phyloP scores from a whole-genome alignment of 2,329 filamentous ascomycete genomes.

The Talaromyces amestolkiae region DNA sequence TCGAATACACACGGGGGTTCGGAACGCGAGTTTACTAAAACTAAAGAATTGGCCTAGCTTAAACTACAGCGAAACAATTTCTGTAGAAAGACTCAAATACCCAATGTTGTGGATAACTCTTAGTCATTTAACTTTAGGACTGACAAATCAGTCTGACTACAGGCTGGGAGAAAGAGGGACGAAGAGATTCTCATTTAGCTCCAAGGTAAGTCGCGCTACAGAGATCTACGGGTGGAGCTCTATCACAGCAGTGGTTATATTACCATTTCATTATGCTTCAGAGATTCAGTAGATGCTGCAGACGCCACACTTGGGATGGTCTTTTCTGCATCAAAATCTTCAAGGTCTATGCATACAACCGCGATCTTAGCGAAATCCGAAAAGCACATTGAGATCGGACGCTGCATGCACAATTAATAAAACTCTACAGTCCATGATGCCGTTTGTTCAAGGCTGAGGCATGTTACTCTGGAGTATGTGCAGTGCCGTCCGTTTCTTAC shows the following conservation, averaged over 20 bases:
- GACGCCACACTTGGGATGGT: background rate
- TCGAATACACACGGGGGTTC: background rate
- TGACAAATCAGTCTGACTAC: background rate
- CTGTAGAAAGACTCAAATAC: background rate
- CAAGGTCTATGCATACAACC: background rate
- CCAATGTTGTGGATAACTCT: background rate
- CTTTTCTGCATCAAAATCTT: background rate
- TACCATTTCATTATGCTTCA: background rate
- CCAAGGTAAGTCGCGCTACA: background rate
- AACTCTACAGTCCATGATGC: background rate
- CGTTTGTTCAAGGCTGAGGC: background rate
- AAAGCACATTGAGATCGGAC: conserved; percentile 4
- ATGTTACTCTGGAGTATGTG: background rate
- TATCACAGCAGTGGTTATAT: background rate
- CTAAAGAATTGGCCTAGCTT: background rate
- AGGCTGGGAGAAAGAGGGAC: background rate
- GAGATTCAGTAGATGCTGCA: conserved; percentile 1
- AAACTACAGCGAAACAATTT: background rate
- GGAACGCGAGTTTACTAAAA: background rate
- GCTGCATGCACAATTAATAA: conserved; percentile 1
- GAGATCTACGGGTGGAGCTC: conserved; percentile 6
- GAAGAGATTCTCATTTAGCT: background rate
- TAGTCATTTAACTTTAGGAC: background rate
- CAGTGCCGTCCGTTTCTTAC: background rate
- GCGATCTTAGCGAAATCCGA: conserved; percentile 9